Percentiles rank a stretch among this genome's conserved stretches.
Conservation (phyloP, 179 eudicot genomes). For the Actinidia polygama region DNA sequence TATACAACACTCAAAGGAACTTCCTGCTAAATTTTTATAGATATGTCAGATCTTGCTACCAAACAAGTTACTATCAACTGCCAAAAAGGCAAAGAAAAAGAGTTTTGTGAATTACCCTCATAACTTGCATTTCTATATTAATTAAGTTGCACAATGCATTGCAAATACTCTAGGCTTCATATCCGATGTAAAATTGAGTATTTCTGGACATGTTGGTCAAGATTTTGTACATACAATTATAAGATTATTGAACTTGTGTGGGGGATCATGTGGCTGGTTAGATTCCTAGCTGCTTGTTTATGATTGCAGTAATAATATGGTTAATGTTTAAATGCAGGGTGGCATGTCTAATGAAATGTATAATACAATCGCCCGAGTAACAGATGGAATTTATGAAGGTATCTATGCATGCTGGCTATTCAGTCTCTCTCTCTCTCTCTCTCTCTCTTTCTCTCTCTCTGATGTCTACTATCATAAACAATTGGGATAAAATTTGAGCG, state of each 20-base stretch:
- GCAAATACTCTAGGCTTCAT: not conserved
- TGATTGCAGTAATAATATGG: slow-evolving; percentile 7
- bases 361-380: slow-evolving; percentile 91
- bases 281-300: not conserved
- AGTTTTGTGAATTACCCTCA: not conserved
- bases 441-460: not conserved
- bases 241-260: not conserved
- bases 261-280: slow-evolving; percentile 7
- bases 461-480: not conserved
- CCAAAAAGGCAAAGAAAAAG: not conserved
- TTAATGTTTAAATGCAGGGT: slow-evolving; percentile 56
- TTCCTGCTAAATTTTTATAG: not conserved
- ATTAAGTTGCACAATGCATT: not conserved
- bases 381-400: slow-evolving; percentile 99
- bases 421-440: slow-evolving; percentile 11
- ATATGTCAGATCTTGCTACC: not conserved
- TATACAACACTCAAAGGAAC: not conserved
- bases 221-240: slow-evolving; percentile 3
- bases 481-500: not conserved
- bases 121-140: not conserved
- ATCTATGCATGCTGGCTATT: slow-evolving; percentile 9
- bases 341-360: slow-evolving; percentile 99
- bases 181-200: not conserved
- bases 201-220: not conserved
- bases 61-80: not conserved